phyloP scores from a whole-genome alignment of 2,329 filamentous ascomycete genomes.

The Lasiodiplodia sp. region DNA sequence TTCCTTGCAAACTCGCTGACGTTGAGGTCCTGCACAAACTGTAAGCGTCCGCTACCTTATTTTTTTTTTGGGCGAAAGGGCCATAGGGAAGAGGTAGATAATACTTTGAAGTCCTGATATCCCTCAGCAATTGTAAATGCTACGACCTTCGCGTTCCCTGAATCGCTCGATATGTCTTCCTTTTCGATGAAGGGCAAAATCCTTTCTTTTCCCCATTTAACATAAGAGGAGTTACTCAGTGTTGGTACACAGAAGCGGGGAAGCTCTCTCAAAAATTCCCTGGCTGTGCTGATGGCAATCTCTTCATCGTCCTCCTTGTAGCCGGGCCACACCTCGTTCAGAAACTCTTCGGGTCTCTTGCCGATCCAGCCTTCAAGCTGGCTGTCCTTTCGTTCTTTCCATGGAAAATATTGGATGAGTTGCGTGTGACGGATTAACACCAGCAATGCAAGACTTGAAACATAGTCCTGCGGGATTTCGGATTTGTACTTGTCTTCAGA shows the following conservation, averaged over 20 bases:
- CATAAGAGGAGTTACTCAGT: not conserved
- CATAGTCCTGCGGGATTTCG: too few relatives aligned
- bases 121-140: not conserved
- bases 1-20: not conserved
- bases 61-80: not conserved
- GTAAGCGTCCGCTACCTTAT: too few relatives aligned
- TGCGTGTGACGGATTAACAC: too few relatives aligned
- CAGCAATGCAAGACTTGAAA: too few relatives aligned
- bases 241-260: not conserved
- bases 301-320: not conserved
- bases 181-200: not conserved
- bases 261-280: not conserved
- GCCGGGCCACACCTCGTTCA: not conserved
- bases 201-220: not conserved
- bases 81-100: not conserved
- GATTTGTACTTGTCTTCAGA: too few relatives aligned
- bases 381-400: conserved; percentile 5
- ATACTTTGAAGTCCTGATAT: not conserved
- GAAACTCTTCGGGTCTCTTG: not conserved
- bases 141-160: not conserved
- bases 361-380: not conserved
- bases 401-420: too few relatives aligned
- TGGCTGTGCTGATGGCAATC: not conserved
- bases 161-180: not conserved
- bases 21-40: not conserved